These are phyloP conservation scores for Colletotrichum neosansevieriae DNA, from an alignment of 2,329 filamentous ascomycete species.

Conservation along the genomic window DNA sequence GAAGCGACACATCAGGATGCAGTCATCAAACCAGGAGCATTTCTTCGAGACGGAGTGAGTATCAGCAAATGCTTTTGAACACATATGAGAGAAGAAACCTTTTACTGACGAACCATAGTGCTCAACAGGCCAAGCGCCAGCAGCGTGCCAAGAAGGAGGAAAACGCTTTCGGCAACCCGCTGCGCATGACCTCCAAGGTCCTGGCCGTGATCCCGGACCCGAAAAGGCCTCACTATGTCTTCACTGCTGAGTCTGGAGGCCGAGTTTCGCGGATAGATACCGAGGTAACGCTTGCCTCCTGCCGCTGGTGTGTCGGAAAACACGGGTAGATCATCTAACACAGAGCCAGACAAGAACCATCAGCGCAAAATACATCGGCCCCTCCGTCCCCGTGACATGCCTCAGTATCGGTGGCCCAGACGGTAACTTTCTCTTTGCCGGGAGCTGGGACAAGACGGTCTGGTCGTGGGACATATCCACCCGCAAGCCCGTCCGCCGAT, in stretches of 20 bases:
- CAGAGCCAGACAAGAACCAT: constrained; percentile 24
- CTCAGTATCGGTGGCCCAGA: constrained; percentile 73
- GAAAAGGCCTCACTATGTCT: constrained; percentile 69
- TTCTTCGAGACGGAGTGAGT: constrained; percentile 94
- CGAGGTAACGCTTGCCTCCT: constrained; percentile 66
- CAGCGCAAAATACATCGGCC: constrained; percentile 71
- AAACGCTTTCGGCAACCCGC: constrained; percentile 86
- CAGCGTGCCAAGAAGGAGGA: constrained; percentile 68
- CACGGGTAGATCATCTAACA: background rate
- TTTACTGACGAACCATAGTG: constrained; percentile 19
- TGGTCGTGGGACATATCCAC: constrained; percentile 84
- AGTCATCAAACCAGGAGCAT: constrained; percentile 79
- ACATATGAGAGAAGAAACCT: background rate
- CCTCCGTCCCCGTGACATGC: constrained; percentile 83
- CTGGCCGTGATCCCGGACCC: constrained; percentile 80
- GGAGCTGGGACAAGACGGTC: constrained; percentile 93
- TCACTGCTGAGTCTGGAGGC: constrained; percentile 90
- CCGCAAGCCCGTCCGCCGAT: constrained; percentile 66
- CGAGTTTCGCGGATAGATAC: constrained; percentile 79
- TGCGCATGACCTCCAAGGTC: constrained; percentile 87
- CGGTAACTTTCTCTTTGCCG: constrained; percentile 78
- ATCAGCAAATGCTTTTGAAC: constrained; percentile 44
- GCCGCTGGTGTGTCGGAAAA: background rate
- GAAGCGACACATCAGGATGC: constrained; percentile 62
- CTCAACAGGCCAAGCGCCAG: constrained; percentile 35